Base-by-base conservation (phyloP, 169 alveolate genomes). In the Cryptosporidium sp. region DNA sequence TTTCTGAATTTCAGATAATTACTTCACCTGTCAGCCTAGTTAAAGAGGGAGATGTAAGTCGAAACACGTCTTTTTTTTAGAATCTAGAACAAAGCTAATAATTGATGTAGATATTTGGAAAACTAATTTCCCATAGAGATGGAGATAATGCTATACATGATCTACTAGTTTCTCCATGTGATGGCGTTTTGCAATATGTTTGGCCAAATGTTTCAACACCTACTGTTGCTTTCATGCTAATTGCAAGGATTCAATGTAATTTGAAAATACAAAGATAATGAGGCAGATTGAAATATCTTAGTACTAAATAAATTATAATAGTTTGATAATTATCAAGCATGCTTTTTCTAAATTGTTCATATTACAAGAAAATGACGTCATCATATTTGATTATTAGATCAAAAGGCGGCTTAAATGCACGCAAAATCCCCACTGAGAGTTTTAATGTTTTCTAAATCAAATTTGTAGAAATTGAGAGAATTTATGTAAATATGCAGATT, bases 191-290 rank as follows among this genome's bases (percentile, higher is more conserved):
- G 23, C 89, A 80, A 51, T 80, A 80, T 67, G 68, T 80, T 26
- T 80, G 89, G 89, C 89, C 89, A 2, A 80, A 80, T 42, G 52
- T 80, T 37, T 60, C 75, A 16, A 60, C 75, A 14, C 89, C 89
- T 3, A 14, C 75, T 44, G 48, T 80, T 44, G 80, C 80, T 6
- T 80, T 80, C 70, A 80, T 80, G 89, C 45, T 80, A 44, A 48
- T 80, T 62, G 80, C 89, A 61, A 60, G 89, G 45, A 67, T 80
- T 61, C 89, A 80, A 26, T 80, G 89, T 44, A 80, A 67, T 39
- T 45, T 10, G 26, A 21, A 42, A 37, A 80, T 39, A 31, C 31
- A 16, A 48, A 6, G 8, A 48, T 67, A 67, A 9, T 18, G 33
- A 67, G 10, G 6, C 6, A 6, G 26, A 21, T 37, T 12, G 2